Percentiles rank a stretch among this genome's conserved stretches.
These are phyloP conservation scores for Metarhizium robertsii DNA, from an alignment of 2,329 filamentous ascomycete species.

Conservation along the genomic window DNA sequence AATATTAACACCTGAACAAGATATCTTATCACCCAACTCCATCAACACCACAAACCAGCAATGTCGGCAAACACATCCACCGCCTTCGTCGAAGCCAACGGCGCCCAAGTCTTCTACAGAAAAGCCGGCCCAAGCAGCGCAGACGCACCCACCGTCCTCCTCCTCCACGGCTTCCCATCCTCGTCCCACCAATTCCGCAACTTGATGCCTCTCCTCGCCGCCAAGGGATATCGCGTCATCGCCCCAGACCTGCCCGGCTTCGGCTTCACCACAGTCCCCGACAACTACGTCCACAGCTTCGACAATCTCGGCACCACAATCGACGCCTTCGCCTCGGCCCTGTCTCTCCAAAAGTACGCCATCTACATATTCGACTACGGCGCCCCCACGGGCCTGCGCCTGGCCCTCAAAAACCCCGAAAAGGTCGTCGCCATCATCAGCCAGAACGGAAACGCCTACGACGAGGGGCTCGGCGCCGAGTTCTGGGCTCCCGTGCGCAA, in stretches of 20 bases:
- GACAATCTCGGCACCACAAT: conserved; percentile 38
- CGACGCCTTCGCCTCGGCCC: conserved; percentile 35
- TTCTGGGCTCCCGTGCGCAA: conserved; percentile 40
- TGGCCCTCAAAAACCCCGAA: conserved; percentile 37
- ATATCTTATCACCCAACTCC: not conserved
- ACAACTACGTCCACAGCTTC: conserved; percentile 44
- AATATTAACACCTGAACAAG: not conserved
- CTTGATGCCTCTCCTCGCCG: conserved; percentile 31
- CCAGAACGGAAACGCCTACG: conserved; percentile 55
- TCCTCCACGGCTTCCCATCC: too few relatives aligned
- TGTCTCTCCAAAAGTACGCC: conserved; percentile 37
- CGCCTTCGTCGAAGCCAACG: not conserved
- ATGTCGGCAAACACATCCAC: not conserved
- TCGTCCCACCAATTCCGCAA: conserved; percentile 26
- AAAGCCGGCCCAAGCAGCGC: not conserved
- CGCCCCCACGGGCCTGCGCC: too few relatives aligned
- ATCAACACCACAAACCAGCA: not conserved
- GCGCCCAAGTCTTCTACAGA: not conserved
- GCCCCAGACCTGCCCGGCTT: conserved; percentile 52
- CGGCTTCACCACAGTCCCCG: conserved; percentile 43
- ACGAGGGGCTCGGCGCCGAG: conserved; percentile 37
- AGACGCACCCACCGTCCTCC: conserved; percentile 23
- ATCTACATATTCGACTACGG: conserved; percentile 28
- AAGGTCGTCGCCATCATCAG: conserved; percentile 42
- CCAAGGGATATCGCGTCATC: conserved; percentile 27